phyloP scores from a whole-genome alignment of 2,329 filamentous ascomycete genomes.

The Arthrinium phaeospermum region DNA sequence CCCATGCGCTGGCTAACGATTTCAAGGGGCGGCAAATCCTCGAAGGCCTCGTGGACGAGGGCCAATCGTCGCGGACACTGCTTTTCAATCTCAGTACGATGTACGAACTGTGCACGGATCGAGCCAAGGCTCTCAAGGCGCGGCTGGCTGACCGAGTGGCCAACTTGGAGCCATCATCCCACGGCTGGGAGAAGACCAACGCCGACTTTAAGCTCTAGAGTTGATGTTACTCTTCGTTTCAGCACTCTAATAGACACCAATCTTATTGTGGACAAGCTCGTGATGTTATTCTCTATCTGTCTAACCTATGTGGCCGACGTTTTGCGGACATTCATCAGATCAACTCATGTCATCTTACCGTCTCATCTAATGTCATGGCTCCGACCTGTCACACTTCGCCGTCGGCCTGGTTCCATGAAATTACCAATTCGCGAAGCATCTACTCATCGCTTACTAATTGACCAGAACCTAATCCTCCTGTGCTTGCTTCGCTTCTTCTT shows the following conservation, averaged over 20 bases:
- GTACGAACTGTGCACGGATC: slow-evolving; percentile 89
- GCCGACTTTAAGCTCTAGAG: slow-evolving; percentile 76
- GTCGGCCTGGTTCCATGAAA: not conserved
- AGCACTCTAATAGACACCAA: slow-evolving; percentile 22
- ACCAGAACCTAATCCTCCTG: not conserved
- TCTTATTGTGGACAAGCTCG: slow-evolving; percentile 23
- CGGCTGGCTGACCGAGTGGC: slow-evolving; percentile 74
- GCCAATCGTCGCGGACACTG: slow-evolving; percentile 75
- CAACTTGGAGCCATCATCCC: slow-evolving; percentile 56
- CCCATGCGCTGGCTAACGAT: slow-evolving; percentile 31
- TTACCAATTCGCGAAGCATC: not conserved
- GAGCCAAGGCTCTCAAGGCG: slow-evolving; percentile 71
- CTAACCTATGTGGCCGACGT: not conserved
- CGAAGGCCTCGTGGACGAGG: slow-evolving; percentile 66
- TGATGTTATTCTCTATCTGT: not conserved
- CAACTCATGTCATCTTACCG: not conserved
- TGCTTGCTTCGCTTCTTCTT: not conserved
- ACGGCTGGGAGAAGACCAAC: slow-evolving; percentile 74
- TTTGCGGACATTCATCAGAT: not conserved
- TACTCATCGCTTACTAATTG: not conserved
- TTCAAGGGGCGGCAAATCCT: slow-evolving; percentile 68
- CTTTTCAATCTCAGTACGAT: slow-evolving; percentile 90
- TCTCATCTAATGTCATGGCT: not conserved
- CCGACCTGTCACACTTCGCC: not conserved
- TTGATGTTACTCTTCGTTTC: not conserved